Evolutionary conservation across 495 filamentous ascomycete genomes (phyloP), one percentile per base, ranked within the genome.

Genomic region (Penicillium ucsense): DNA sequence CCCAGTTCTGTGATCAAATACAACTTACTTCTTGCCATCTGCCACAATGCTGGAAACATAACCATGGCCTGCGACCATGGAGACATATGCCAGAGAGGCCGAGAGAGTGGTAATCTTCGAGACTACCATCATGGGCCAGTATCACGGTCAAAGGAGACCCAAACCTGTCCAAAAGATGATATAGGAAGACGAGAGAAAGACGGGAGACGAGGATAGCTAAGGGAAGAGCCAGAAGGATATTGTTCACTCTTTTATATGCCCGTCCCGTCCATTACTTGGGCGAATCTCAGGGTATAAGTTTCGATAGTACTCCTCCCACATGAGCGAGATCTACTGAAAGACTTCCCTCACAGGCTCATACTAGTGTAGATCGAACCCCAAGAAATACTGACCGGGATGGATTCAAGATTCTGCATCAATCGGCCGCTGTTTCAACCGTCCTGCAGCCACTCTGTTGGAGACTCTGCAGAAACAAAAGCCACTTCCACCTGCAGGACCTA

Each of bases 1-100:
- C 2, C 20, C 20, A 20, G 20, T 20, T 20, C 20, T 20, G 20
- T 20, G 20, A 20, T 20, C 20, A 20, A 20, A 20, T 20, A 20
- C 20, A 31, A 49, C 54, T 35, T 56, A 63, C 60, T 52, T 71
- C 31, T 65, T 59, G 37, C 79, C 80, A 50, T 77, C 72, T 43
- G 73, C 69, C 7, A 79, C 61, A 52, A 83, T 70, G 32, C 77
- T 72, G 35, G 64, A 66, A 31, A 82, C 77, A 43, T 72, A 75
- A 29, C 78, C 80, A 60, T 84, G 80, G 48, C 73, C 76, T 47
- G 70, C 67, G 42, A 79, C 77, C 32, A 71, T 52, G 11, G 73
- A 55, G 34, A 68, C 66, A 38, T 67, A 65, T 44, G 65, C 68
- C 31, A 80, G 56, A 43, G 69, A 27, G 11, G 50, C 43, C 28